Conservation (phyloP, 202 grass and related monocot genomes). For the Sporobolus alterniflorus region DNA sequence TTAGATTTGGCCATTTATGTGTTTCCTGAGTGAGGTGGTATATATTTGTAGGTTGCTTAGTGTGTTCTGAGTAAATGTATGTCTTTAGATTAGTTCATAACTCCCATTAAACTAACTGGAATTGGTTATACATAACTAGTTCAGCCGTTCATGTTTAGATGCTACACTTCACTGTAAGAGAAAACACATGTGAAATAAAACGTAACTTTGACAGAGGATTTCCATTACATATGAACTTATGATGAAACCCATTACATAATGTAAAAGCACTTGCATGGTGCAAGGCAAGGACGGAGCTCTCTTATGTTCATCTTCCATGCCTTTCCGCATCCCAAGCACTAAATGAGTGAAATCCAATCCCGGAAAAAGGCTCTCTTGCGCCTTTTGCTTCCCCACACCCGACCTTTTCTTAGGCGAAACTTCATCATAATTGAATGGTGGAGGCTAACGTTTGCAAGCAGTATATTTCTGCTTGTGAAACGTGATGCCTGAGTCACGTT, state of each 20-base stretch:
- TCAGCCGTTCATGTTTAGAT: not conserved
- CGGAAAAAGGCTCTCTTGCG: too few relatives aligned
- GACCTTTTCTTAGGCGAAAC: too few relatives aligned
- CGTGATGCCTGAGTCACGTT: not conserved
- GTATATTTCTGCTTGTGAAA: not conserved
- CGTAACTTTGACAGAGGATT: not conserved
- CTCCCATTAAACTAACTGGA: too few relatives aligned
- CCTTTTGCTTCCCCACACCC: too few relatives aligned
- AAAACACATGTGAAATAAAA: not conserved
- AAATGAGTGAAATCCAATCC: too few relatives aligned
- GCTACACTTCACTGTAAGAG: not conserved
- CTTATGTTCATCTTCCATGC: too few relatives aligned
- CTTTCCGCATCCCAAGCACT: too few relatives aligned
- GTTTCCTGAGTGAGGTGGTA: not conserved
- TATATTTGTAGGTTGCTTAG: not conserved
- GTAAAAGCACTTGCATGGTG: too few relatives aligned
- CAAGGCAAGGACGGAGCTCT: too few relatives aligned
- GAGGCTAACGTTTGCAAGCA: not conserved
- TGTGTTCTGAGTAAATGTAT: not conserved
- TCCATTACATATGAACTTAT: not conserved
- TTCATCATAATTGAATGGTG: not conserved
- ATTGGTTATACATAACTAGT: not conserved
- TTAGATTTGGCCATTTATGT: not conserved
- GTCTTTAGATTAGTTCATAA: not conserved
- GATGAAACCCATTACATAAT: too few relatives aligned